Conservation (phyloP, 2,329 filamentous ascomycete species). For the Blastomyces silverae region DNA sequence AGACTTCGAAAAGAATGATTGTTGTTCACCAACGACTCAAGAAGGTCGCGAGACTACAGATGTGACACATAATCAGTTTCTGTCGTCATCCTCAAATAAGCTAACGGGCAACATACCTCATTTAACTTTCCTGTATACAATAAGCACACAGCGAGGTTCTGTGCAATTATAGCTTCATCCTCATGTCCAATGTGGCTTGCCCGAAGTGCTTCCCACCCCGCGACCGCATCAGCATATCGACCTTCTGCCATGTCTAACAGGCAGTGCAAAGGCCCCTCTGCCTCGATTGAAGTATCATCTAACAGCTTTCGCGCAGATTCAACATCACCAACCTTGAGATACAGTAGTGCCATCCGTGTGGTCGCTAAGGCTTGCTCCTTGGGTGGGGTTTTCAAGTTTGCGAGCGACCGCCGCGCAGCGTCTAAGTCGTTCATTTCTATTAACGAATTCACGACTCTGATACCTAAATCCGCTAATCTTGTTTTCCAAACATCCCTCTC, state of each 20-base stretch:
- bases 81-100: background rate
- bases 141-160: constrained; percentile 78
- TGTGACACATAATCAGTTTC: constrained; percentile 10
- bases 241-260: constrained; percentile 73
- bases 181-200: constrained; percentile 40
- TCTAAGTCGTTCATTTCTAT: constrained; percentile 72
- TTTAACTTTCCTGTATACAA: constrained; percentile 73
- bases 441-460: constrained; percentile 50
- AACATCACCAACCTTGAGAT: constrained; percentile 71
- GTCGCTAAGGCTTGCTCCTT: constrained; percentile 30
- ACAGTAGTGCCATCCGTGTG: constrained; percentile 55
- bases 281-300: constrained; percentile 21
- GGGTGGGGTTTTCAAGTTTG: constrained; percentile 45
- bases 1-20: constrained; percentile 68
- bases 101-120: constrained; percentile 47
- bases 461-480: constrained; percentile 67
- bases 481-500: constrained; percentile 61
- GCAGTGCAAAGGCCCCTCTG: constrained; percentile 44
- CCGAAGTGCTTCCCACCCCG: constrained; percentile 53
- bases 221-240: constrained; percentile 58
- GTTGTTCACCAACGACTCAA: constrained; percentile 59
- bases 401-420: constrained; percentile 68
- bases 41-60: constrained; percentile 55
- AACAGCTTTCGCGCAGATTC: constrained; percentile 57
- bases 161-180: constrained; percentile 62